Evolutionary conservation across 805 yeast species (phyloP), one percentile per base, ranked within the genome.

Genomic region (Alloascoidea africana): DNA sequence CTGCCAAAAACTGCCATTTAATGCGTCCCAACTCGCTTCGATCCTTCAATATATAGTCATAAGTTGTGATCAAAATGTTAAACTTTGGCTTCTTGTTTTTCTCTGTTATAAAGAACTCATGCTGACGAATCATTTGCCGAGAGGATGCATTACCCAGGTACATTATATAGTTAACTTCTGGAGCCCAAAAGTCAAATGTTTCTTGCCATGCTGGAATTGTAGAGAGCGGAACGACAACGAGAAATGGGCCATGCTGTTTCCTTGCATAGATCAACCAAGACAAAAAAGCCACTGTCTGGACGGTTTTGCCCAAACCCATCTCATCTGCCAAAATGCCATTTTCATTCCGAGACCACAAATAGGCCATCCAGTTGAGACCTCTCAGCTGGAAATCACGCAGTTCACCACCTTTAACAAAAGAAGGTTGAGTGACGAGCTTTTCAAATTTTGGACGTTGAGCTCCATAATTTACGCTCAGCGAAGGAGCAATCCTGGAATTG

Each of bases 151-250:
- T 91, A 38, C 99, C 99, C 65, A 87, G 68, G 53, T 89, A 91
- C 51, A 84, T 85, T 44, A 91, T 74, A 58, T 89, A 85, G 54
- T 93, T 91, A 42, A 91, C 65, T 53, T 87, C 97, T 2, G 98
- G 97, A 0, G 98, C 72, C 99, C 99, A 91, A 50, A 76, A 73
- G 49, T 91, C 97, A 57, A 91, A 84, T 2, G 98, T 91, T 54
- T 91, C 98, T 60, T 91, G 97, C 99, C 99, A 91, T 0, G 98
- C 94, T 2, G 97, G 96, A 39, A 91, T 76, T 0, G 99, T 91
- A 2, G 95, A 82, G 40, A 91, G 62, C 1, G 99, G 99, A 4
- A 91, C 98, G 18, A 91, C 98, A 14, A 91, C 91, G 34, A 91
- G 54, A 56, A 89, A 96, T 2, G 99, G 98, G 4, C 99, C 99